Conservation (phyloP, 2,329 filamentous ascomycete genomes). For the Cytospora leucostoma region DNA sequence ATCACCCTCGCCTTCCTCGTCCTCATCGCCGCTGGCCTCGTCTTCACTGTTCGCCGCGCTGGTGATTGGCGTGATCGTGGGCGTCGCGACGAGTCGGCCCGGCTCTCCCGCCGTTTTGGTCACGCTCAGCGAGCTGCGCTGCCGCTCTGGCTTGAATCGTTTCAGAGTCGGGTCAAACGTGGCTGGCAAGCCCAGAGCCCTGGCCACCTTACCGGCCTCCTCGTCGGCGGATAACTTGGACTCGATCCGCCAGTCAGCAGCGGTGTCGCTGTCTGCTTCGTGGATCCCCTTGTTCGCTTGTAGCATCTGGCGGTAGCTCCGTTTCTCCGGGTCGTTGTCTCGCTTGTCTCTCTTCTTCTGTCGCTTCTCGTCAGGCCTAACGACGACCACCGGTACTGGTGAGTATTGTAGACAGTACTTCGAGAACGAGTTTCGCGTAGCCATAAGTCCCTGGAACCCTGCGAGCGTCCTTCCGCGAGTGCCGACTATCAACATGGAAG, state of each 20-base stretch:
- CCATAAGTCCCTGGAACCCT: conserved; percentile 82
- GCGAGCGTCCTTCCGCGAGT: conserved; percentile 83
- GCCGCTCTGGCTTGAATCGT: conserved; percentile 43
- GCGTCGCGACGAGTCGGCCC: conserved; percentile 28
- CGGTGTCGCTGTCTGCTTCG: conserved; percentile 58
- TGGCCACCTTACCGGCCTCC: conserved; percentile 65
- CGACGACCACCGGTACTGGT: conserved; percentile 89
- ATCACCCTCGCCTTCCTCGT: conserved; percentile 48
- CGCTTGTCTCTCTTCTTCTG: conserved; percentile 89
- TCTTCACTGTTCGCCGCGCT: conserved; percentile 32
- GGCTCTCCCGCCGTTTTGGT: conserved; percentile 27
- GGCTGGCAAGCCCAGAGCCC: conserved; percentile 63
- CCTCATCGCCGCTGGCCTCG: conserved; percentile 27
- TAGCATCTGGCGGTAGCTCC: conserved; percentile 77
- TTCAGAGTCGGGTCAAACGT: conserved; percentile 66
- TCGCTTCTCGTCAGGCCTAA: conserved; percentile 82
- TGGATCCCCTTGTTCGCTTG: conserved; percentile 61
- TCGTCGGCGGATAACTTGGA: conserved; percentile 58
- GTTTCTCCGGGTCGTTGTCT: conserved; percentile 71
- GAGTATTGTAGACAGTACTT: conserved; percentile 96
- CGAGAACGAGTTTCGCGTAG: conserved; percentile 77
- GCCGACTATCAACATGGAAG: conserved; percentile 86
- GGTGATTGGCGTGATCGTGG: conserved; percentile 27
- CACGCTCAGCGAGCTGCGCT: conserved; percentile 33
- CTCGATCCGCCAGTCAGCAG: conserved; percentile 57